A percentile compares a stretch with the other conserved stretches of the same genome.
Conservation (phyloP, 306 rosid genomes). For the Malus orientalis region DNA sequence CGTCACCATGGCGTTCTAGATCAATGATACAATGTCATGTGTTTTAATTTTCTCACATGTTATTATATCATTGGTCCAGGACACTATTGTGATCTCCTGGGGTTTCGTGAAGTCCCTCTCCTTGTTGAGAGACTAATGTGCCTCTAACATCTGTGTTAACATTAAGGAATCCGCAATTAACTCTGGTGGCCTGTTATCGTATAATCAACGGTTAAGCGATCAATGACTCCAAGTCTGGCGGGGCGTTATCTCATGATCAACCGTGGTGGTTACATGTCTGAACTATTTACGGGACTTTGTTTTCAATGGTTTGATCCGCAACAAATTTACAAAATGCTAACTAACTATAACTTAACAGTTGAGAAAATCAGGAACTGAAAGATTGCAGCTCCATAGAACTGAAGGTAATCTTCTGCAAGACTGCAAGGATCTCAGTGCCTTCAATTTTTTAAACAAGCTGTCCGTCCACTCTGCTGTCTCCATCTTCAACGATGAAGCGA, state of each 20-base stretch:
- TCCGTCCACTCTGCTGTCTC: conserved; percentile 31
- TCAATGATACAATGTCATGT: no score
- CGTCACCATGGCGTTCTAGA: background rate
- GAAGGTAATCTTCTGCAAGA: conserved; percentile 37
- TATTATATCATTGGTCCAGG: background rate
- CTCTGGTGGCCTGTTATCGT: background rate
- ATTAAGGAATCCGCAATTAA: background rate
- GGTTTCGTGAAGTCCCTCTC: no score
- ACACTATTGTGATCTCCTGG: background rate
- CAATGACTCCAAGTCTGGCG: background rate
- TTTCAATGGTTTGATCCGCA: background rate
- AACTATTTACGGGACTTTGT: background rate
- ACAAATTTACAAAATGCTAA: background rate
- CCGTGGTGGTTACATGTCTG: background rate
- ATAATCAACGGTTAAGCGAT: background rate
- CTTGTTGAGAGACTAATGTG: background rate
- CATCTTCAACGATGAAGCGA: conserved; percentile 25
- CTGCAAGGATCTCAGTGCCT: conserved; percentile 26
- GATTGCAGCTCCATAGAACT: conserved; percentile 32
- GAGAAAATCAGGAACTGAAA: conserved; percentile 5
- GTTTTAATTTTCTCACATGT: background rate
- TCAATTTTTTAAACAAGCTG: conserved; percentile 59
- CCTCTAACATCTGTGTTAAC: background rate
- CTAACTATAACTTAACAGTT: background rate
- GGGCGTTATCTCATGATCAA: background rate